Evolutionary conservation across 495 filamentous ascomycete species (phyloP).

Genomic region (Annulohypoxylon maeteangense): DNA sequence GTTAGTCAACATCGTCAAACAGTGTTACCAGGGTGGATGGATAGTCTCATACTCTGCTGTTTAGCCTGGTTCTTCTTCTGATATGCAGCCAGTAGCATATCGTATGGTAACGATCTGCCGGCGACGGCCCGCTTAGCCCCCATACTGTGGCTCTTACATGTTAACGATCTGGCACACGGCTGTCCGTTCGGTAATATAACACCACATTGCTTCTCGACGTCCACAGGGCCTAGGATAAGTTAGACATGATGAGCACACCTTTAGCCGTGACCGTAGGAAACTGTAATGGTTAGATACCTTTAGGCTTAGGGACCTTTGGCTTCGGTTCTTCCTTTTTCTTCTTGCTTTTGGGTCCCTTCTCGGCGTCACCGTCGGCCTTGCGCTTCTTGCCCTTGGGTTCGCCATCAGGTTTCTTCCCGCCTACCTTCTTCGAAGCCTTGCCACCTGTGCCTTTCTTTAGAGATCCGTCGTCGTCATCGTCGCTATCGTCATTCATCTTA

Average conservation of each 20-base stretch:
- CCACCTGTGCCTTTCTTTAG: constrained; percentile 50
- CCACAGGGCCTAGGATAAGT: constrained; percentile 74
- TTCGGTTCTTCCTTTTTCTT: constrained; percentile 98
- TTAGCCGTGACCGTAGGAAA: constrained; percentile 1
- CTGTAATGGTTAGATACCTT: constrained; percentile 61
- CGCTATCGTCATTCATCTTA: constrained; percentile 84
- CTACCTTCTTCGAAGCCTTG: constrained; percentile 78
- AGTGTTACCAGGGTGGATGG: background rate
- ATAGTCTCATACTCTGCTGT: constrained; percentile 76
- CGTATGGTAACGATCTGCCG: constrained; percentile 90
- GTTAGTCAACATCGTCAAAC: constrained; percentile 39
- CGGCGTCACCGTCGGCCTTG: constrained; percentile 83
- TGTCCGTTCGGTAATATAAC: constrained; percentile 84
- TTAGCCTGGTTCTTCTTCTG: constrained; percentile 99
- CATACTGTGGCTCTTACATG: constrained; percentile 98
- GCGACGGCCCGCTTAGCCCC: constrained; percentile 92
- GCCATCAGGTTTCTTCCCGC: constrained; percentile 72
- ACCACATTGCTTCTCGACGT: constrained; percentile 97
- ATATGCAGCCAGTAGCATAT: constrained; percentile 91
- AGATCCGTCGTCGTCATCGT: constrained; percentile 72
- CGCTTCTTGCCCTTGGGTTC: constrained; percentile 89
- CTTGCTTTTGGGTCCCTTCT: constrained; percentile 81
- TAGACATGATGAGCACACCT: constrained; percentile 24
- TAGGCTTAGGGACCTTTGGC: constrained; percentile 85
- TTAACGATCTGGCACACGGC: constrained; percentile 89